Evolutionary conservation across 352 stramenopile species (phyloP).

Genomic region (Phytophthora gonapodyides): DNA sequence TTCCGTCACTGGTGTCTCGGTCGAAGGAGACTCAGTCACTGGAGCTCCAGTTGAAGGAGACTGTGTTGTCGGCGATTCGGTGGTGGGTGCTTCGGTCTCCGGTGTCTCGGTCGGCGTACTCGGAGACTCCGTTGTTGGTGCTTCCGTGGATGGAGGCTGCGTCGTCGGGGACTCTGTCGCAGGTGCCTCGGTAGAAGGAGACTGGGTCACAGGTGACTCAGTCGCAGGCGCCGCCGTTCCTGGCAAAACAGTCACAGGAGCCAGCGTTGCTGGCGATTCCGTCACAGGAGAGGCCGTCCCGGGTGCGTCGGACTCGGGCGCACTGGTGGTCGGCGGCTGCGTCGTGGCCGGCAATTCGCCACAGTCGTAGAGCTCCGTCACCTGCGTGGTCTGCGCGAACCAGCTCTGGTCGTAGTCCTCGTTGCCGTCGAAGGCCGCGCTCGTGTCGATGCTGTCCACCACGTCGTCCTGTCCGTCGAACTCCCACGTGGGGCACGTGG

Average conservation of each 20-base stretch:
- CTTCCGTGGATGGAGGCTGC: neutral
- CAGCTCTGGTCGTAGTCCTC: constrained; percentile 35
- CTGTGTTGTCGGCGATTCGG: constrained; percentile 6
- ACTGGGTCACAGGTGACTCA: neutral
- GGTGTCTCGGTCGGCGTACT: neutral
- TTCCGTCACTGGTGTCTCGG: constrained; percentile 7
- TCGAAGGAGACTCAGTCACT: constrained; percentile 9
- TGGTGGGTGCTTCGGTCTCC: constrained; percentile 5
- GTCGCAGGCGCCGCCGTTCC: neutral
- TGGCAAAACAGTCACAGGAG: too few species aligned
- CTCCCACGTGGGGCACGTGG: constrained; percentile 25
- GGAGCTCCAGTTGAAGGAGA: constrained; percentile 9
- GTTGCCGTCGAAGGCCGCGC: constrained; percentile 26
- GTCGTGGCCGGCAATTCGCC: constrained; percentile 13
- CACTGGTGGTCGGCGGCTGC: constrained; percentile 8
- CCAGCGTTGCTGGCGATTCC: too few species aligned
- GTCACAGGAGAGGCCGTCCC: too few species aligned
- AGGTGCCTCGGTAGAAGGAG: too few species aligned
- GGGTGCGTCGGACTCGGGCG: neutral
- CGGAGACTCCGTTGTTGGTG: constrained; percentile 3
- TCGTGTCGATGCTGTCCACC: constrained; percentile 28
- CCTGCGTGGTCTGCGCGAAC: constrained; percentile 26
- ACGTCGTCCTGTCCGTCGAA: constrained; percentile 18
- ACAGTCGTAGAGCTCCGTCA: constrained; percentile 36
- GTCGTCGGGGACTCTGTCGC: constrained; percentile 5